Evolutionary conservation across 257 asterid genomes (phyloP).

Genomic region (Lycium ferocissimum): DNA sequence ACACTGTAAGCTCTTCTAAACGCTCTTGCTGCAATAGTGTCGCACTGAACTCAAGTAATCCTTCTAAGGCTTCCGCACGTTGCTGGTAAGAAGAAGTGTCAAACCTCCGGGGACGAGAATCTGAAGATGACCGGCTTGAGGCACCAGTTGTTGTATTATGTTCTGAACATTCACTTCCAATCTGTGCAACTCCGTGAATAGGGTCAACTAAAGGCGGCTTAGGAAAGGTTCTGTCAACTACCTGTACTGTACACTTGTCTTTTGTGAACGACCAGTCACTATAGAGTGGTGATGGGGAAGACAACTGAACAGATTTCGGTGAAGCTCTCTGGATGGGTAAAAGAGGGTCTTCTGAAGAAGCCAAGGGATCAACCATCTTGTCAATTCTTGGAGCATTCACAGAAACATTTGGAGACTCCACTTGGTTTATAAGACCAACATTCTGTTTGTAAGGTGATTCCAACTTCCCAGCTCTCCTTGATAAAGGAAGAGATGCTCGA

Average conservation of each 20-base stretch:
- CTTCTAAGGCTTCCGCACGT: slow-evolving; percentile 95
- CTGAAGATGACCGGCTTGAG: slow-evolving; percentile 72
- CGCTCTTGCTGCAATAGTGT: slow-evolving; percentile 84
- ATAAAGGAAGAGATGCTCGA: slow-evolving; percentile 80
- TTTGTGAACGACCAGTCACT: slow-evolving; percentile 64
- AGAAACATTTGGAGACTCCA: slow-evolving; percentile 74
- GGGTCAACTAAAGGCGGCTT: slow-evolving; percentile 40
- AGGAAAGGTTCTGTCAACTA: slow-evolving; percentile 46
- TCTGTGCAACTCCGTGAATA: slow-evolving; percentile 41
- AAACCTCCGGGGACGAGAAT: slow-evolving; percentile 71
- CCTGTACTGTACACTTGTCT: slow-evolving; percentile 82
- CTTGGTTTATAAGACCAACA: slow-evolving; percentile 46
- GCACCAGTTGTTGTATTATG: slow-evolving; percentile 57
- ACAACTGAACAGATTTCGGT: slow-evolving; percentile 61
- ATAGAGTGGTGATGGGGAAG: slow-evolving; percentile 58
- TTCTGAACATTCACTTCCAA: slow-evolving; percentile 75
- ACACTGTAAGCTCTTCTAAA: slow-evolving; percentile 79
- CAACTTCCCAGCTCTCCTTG: slow-evolving; percentile 44
- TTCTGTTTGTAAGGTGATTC: slow-evolving; percentile 51
- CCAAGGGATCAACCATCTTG: slow-evolving; percentile 80
- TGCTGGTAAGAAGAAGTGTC: slow-evolving; percentile 88
- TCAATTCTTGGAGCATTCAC: slow-evolving; percentile 93
- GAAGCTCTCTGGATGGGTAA: slow-evolving; percentile 53
- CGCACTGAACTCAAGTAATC: slow-evolving; percentile 95
- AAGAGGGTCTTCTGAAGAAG: slow-evolving; percentile 57